Evolutionary conservation across 2,329 filamentous ascomycete species (phyloP), one percentile per base, ranked within the genome.

Genomic region (Achaetomium macrosporum): DNA sequence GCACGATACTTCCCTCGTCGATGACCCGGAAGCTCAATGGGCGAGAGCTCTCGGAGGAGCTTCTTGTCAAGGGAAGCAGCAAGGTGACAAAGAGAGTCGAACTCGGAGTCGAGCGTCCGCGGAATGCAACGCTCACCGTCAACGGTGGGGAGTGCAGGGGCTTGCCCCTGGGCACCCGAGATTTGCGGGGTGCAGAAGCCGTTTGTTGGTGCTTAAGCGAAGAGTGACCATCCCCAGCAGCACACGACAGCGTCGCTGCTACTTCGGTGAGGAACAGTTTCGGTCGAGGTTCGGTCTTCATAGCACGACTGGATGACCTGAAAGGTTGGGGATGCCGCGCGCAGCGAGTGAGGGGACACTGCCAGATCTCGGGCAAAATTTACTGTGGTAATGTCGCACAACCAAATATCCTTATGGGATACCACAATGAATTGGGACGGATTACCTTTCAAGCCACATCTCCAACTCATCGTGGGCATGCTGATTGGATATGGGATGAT

Each of bases 151-250:
- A 31, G 25, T 41, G 36, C 17, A 13, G 17, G 37, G 16, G 17
- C 30, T 30, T 45, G 16, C 15, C 17, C 42, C 31, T 42, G 35
- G 29, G 29, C 6, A 42, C 12, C 20, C 43, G 44, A 50, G 50
- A 51, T 53, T 58, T 57, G 57, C 57, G 57, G 54, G 57, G 54
- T 58, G 51, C 57, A 58, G 57, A 30, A 39, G 29, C 31, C 11
- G 10, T 29, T 20, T 46, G 20, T 42, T 45, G 40, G 37, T 47
- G 47, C 53, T 45, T 52, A 54, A 58, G 45, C 54, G 56, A 56
- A 47, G 13, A 50, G 44, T 4, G 25, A 25, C 25, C 25, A 7
- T 25, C 25, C 7, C 4, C 25, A 25, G 25, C 25, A 7, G 7
- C 25, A 25, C 25, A 25, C 25, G 25, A 25, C 25, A 25, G 25